phyloP scores from a whole-genome alignment of 305 asterid species.

The Fraxinus dipetala region DNA sequence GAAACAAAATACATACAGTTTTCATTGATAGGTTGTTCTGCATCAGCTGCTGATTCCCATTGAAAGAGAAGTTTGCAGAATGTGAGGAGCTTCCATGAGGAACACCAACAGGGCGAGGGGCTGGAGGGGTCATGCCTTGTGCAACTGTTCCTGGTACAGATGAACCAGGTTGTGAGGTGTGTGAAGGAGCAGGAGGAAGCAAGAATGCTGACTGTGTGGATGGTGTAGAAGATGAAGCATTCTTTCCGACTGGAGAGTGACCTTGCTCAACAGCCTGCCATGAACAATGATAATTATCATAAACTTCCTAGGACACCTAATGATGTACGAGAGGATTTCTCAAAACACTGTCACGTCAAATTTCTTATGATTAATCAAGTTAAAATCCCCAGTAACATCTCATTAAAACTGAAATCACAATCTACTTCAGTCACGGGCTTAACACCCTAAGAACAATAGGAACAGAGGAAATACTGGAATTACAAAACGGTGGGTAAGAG shows the following conservation, averaged over 20 bases:
- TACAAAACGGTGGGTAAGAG: not conserved
- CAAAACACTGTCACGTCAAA: not conserved
- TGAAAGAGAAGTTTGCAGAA: slow-evolving; percentile 40
- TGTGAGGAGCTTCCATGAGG: slow-evolving; percentile 31
- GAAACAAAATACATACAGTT: slow-evolving; percentile 34
- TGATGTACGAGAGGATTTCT: not conserved
- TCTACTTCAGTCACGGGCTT: not conserved
- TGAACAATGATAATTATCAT: slow-evolving; percentile 13
- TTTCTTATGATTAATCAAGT: not conserved
- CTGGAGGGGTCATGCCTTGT: slow-evolving; percentile 36
- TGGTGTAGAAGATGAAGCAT: slow-evolving; percentile 23
- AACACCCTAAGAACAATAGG: not conserved
- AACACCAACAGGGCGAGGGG: slow-evolving; percentile 28
- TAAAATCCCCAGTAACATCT: not conserved
- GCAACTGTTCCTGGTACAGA: slow-evolving; percentile 35
- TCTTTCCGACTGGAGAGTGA: slow-evolving; percentile 17
- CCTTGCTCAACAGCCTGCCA: slow-evolving; percentile 29
- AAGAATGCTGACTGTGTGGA: slow-evolving; percentile 2
- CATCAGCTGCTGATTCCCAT: slow-evolving; percentile 33
- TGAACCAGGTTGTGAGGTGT: slow-evolving; percentile 30
- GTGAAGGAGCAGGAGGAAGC: slow-evolving; percentile 33
- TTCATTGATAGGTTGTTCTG: slow-evolving; percentile 40
- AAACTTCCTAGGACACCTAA: not conserved
- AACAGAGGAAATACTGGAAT: not conserved
- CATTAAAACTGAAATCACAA: not conserved